A percentile compares a stretch with the other conserved stretches of the same genome.
These are phyloP conservation scores for Neofusicoccum sp. DNA, from an alignment of 2,329 filamentous ascomycete species.

Conservation along the genomic window DNA sequence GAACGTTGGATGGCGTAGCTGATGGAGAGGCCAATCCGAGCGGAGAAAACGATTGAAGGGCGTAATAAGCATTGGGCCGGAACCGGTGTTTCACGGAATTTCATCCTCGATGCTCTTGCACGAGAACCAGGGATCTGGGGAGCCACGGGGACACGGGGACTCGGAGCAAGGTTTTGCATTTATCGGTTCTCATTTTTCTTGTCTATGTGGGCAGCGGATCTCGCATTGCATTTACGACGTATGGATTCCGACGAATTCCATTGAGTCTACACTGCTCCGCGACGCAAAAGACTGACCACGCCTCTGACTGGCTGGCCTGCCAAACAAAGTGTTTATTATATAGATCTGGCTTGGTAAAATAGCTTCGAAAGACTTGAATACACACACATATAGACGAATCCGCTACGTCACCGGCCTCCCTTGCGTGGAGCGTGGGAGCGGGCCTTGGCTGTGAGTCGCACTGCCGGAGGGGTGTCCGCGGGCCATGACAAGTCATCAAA, in stretches of 20 bases:
- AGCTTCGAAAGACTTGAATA: slow-evolving; percentile 9
- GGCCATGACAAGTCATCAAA: background rate
- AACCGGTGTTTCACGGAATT: slow-evolving; percentile 19
- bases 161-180: slow-evolving; percentile 11
- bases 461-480: background rate
- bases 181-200: background rate
- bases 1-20: slow-evolving; percentile 64
- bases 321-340: background rate
- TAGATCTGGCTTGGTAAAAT: slow-evolving; percentile 9
- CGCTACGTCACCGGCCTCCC: background rate
- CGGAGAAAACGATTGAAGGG: background rate
- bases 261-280: background rate
- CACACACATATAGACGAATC: slow-evolving; percentile 2
- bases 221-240: background rate
- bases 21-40: slow-evolving; percentile 24
- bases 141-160: background rate
- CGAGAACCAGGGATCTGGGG: slow-evolving; percentile 1
- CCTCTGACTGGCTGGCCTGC: background rate
- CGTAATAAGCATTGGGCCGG: slow-evolving; percentile 18
- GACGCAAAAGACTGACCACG: background rate
- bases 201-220: background rate
- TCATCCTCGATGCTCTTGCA: slow-evolving; percentile 14
- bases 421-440: background rate
- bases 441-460: background rate
- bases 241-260: background rate